phyloP scores from a whole-genome alignment of 2,329 filamentous ascomycete genomes.

The Cordyceps militaris region DNA sequence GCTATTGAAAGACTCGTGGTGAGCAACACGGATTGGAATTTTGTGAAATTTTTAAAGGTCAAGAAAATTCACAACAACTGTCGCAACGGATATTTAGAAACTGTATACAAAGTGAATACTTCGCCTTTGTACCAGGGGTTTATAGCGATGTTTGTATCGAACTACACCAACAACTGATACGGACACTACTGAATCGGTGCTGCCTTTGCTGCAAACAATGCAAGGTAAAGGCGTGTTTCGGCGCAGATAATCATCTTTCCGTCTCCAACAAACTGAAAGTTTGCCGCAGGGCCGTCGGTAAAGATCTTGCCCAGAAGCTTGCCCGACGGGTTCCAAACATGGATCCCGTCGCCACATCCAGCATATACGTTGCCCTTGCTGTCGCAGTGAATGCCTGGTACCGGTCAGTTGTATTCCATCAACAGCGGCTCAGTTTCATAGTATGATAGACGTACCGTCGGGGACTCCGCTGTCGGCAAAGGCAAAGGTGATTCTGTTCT shows the following conservation, averaged over 20 bases:
- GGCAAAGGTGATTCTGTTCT: constrained; percentile 48
- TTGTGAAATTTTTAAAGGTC: no score
- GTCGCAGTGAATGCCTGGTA: constrained; percentile 48
- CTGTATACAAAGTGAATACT: not conserved
- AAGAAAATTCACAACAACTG: no score
- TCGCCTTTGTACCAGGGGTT: no score
- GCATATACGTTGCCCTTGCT: constrained; percentile 48
- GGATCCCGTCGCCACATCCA: constrained; percentile 41
- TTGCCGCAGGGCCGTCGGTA: constrained; percentile 36
- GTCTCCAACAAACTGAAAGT: constrained; percentile 38
- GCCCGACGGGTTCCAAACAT: constrained; percentile 40
- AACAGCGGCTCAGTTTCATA: no score
- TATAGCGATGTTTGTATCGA: no score
- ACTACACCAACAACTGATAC: not conserved
- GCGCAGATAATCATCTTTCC: constrained; percentile 30
- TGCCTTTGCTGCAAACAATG: constrained; percentile 19
- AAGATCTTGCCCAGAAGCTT: constrained; percentile 50
- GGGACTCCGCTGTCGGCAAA: constrained; percentile 47
- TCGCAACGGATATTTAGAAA: no score
- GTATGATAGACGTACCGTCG: constrained; percentile 40
- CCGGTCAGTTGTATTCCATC: not conserved
- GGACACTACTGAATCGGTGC: constrained; percentile 10
- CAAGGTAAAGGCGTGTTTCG: constrained; percentile 29
- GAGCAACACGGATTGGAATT: no score
- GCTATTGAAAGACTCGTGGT: no score